phyloP scores from a whole-genome alignment of 2,329 filamentous ascomycete species.

The Trichoderma arundinaceum region DNA sequence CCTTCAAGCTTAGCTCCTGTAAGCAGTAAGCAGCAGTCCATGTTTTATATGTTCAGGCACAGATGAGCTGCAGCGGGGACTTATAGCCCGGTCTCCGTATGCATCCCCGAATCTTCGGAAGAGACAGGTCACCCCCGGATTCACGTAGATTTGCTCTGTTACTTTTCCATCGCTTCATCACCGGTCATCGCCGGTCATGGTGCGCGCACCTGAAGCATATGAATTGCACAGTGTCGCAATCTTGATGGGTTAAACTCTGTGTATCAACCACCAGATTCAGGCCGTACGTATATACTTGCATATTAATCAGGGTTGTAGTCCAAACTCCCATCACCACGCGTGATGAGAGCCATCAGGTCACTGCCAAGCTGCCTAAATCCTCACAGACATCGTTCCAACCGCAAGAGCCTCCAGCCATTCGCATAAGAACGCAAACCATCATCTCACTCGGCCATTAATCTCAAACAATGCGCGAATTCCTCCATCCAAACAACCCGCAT shows the following conservation, averaged over 20 bases:
- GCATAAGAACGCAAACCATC: neutral
- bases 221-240: neutral
- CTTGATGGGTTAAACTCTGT: too few relatives aligned
- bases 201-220: too few relatives aligned
- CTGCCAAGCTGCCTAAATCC: neutral
- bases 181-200: too few relatives aligned
- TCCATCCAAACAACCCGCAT: neutral
- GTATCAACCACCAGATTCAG: too few relatives aligned
- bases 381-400: too few relatives aligned
- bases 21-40: too few relatives aligned
- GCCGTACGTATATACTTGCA: too few relatives aligned
- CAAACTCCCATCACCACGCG: too few relatives aligned
- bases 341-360: too few relatives aligned
- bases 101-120: neutral
- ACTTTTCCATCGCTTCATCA: too few relatives aligned
- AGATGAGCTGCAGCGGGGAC: neutral
- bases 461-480: conserved; percentile 17
- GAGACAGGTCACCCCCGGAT: neutral
- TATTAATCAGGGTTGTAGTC: too few relatives aligned
- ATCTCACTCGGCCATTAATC: neutral
- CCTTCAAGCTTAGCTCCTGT: neutral
- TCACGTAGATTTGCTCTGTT: too few relatives aligned
- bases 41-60: neutral
- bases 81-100: neutral
- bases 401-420: neutral